Conservation (phyloP, 2,329 filamentous ascomycete genomes). For the Calonectria pteridis region DNA sequence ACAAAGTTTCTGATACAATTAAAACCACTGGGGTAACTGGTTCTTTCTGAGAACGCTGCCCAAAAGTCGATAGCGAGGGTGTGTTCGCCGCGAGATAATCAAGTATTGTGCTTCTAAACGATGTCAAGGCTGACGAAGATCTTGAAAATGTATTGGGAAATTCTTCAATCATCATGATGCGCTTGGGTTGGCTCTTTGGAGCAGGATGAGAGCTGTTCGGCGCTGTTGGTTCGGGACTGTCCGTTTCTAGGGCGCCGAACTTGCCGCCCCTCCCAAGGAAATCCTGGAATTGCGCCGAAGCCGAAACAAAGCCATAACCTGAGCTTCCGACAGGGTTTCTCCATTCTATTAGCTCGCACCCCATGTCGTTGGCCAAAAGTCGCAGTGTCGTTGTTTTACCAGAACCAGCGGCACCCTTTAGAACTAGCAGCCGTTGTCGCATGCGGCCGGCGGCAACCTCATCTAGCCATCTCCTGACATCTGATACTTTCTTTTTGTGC, state of each 20-base stretch:
- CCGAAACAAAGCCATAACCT: slow-evolving; percentile 74
- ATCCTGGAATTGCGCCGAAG: slow-evolving; percentile 88
- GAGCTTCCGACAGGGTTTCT: slow-evolving; percentile 79
- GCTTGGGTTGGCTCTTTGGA: slow-evolving; percentile 47
- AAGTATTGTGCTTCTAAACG: slow-evolving; percentile 81
- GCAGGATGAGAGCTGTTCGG: slow-evolving; percentile 35
- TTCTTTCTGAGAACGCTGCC: slow-evolving; percentile 55
- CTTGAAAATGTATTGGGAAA: slow-evolving; percentile 82
- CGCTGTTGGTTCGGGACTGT: slow-evolving; percentile 46
- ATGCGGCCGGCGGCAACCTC: slow-evolving; percentile 75
- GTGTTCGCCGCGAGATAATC: slow-evolving; percentile 79
- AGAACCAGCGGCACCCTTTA: slow-evolving; percentile 91
- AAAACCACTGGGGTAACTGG: slow-evolving; percentile 82
- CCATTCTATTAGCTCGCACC: slow-evolving; percentile 88
- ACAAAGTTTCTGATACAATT: slow-evolving; percentile 89
- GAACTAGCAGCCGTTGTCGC: slow-evolving; percentile 80
- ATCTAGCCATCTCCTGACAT: slow-evolving; percentile 87
- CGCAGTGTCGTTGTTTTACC: slow-evolving; percentile 92
- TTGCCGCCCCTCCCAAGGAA: slow-evolving; percentile 86
- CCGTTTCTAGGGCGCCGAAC: slow-evolving; percentile 77
- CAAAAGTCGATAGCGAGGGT: slow-evolving; percentile 65
- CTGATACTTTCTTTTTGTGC: slow-evolving; percentile 92
- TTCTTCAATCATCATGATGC: slow-evolving; percentile 82
- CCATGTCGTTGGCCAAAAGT: slow-evolving; percentile 82
- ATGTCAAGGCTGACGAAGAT: slow-evolving; percentile 72